phyloP scores from a whole-genome alignment of 1,284 basidiomycete species.

The Leccinum proliferum region DNA sequence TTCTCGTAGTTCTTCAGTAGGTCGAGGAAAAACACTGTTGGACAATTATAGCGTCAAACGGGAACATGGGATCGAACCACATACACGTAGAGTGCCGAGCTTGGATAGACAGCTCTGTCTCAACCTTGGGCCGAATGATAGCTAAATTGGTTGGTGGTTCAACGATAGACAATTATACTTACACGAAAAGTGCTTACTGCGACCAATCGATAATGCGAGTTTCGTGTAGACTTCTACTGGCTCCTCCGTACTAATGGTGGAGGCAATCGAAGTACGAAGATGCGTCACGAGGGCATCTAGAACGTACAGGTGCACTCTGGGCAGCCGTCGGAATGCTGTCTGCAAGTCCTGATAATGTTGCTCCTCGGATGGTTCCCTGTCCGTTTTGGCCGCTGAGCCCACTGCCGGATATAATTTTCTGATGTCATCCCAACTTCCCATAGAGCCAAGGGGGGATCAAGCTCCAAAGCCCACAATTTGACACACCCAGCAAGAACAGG shows the following conservation, averaged over 20 bases:
- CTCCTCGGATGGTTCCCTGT: slow-evolving; percentile 48
- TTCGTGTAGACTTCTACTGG: slow-evolving; percentile 78
- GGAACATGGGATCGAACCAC: slow-evolving; percentile 23
- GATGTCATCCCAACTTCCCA: slow-evolving; percentile 89
- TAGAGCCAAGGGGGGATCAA: slow-evolving; percentile 76
- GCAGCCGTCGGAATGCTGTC: slow-evolving; percentile 65
- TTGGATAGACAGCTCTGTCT: slow-evolving; percentile 79
- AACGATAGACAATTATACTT: background rate
- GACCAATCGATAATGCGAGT: slow-evolving; percentile 80
- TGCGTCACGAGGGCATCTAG: slow-evolving; percentile 80
- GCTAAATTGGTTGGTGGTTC: slow-evolving; percentile 37
- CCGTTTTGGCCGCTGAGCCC: slow-evolving; percentile 47
- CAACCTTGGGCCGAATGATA: slow-evolving; percentile 77
- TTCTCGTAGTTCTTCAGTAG: slow-evolving; percentile 72
- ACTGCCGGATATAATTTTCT: slow-evolving; percentile 79
- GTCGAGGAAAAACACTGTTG: slow-evolving; percentile 74
- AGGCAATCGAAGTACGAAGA: slow-evolving; percentile 70
- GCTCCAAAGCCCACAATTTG: slow-evolving; percentile 84
- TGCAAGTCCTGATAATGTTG: slow-evolving; percentile 66
- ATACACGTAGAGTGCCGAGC: slow-evolving; percentile 77
- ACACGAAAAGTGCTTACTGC: slow-evolving; percentile 51
- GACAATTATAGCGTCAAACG: slow-evolving; percentile 1
- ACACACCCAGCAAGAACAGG: slow-evolving; percentile 81
- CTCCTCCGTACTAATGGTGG: slow-evolving; percentile 61
- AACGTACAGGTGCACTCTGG: slow-evolving; percentile 77